Base-by-base conservation (phyloP, 2,329 filamentous ascomycete genomes). In the Pseudocercospora pini-densiflorae region DNA sequence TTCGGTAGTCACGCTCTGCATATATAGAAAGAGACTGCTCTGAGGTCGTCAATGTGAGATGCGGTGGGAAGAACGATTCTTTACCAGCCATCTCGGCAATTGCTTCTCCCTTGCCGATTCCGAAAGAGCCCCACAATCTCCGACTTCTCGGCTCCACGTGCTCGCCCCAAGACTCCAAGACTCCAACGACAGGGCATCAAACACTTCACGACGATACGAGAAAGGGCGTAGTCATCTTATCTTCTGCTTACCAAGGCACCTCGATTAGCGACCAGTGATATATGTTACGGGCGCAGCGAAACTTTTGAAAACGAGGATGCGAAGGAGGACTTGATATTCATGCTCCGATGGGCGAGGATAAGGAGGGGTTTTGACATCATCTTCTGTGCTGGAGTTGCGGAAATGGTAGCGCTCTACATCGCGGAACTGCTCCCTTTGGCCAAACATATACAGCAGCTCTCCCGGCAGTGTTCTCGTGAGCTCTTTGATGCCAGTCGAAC, bases 321-420 rank as follows among this genome's bases (percentile, higher is more conserved):
- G 29, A 31, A 31, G 29, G 8, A 31, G 3, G 29, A 33, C 8
- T 12, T 33, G 9, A 1, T 12, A 12, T 33, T 33, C 9, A 33
- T 40, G 36, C 16, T 40, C 36, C 36, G 36, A n/a, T 6, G 14
- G 14, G 36, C 36, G 16, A 40, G 36, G 40, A 43, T 43, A 1
- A 51, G 47, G 47, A 51, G 47, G 47, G 47, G 47, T 23, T 55
- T 55, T 55, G 51, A 33, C 51, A 55, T 55, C 51, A 55, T 55
- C 24, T 31, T 27, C 2, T 23, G 36, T 54, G 49, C 9, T 54
- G 6, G 49, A 53, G 51, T 31, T n/a, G 51, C 51, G 51, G 51
- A 55, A 55, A 55, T n/a, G 27, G 27, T 10, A 29, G 51, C 24
- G 51, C 51, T 9, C 3, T 55, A 24, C 19, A 16, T 55, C 27